Base-by-base conservation (phyloP, 2,329 filamentous ascomycete genomes). In the Teratosphaeria zuluensis region DNA sequence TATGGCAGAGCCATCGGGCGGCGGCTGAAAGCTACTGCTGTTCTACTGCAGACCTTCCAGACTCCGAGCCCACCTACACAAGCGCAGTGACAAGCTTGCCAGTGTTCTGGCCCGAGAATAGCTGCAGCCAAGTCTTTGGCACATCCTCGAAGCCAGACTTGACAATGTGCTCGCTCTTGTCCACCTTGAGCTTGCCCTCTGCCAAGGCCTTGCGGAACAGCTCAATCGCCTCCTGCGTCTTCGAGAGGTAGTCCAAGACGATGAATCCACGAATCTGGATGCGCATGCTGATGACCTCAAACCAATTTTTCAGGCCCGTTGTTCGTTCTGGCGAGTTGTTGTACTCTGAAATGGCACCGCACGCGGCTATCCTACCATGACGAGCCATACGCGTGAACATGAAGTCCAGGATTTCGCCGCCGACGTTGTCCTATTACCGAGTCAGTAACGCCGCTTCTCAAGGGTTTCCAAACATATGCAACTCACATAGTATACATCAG, bases 341-440 rank as follows among this genome's bases (percentile, higher is more conserved):
- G 73, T 90, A 90, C 70, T 85, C 81, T 69, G 81, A 84, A 74
- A 90, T 89, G 6, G 66, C 78, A 54, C 87, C 87, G 73, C 87
- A 90, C 73, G 87, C 87, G 64, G 86, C 65, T 19, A 90, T 87
- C 35, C 87, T 79, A 14, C 86, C 75, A 68, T 81, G 76, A 56
- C 74, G 74, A 58, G 84, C 85, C 59, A 87, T 86, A n/a, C 84
- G 79, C 3, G 72, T 75, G 46, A 90, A 77, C 52, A 84, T 85
- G 62, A 83, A 72, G 67, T 90, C 84, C 32, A 90, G 77, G 57
- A 89, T 86, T 62, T 88, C 84, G 5, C 87, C 87, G 33, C 56
- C 56, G 24, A 58, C 51, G 16, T 58, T 58, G 33, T 58, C 11
- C 28, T 48, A 11, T 48, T 1, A 86, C 87, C 21, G 88, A 84